These are phyloP conservation scores for Cercospora sp. DNA, from an alignment of 2,329 filamentous ascomycete genomes.

Conservation along the genomic window DNA sequence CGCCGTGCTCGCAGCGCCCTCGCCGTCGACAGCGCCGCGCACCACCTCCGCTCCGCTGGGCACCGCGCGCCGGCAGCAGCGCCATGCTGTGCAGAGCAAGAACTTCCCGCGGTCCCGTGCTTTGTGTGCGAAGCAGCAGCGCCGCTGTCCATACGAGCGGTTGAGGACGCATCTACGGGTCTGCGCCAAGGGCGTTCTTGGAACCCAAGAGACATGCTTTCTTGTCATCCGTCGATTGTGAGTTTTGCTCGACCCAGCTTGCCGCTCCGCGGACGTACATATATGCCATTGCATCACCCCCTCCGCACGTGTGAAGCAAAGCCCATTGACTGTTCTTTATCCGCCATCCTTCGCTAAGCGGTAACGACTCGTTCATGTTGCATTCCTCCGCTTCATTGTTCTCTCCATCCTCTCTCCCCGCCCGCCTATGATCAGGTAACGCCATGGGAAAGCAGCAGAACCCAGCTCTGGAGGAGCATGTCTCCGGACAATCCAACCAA, in stretches of 20 bases:
- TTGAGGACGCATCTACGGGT: neutral
- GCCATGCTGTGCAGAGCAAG: neutral
- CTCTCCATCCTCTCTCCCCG: neutral
- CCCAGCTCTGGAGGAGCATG: slow-evolving; percentile 27
- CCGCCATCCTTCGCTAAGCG: slow-evolving; percentile 17
- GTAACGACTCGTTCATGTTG: slow-evolving; percentile 4
- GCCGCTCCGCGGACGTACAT: slow-evolving; percentile 15
- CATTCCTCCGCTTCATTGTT: slow-evolving; percentile 13
- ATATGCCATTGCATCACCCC: slow-evolving; percentile 16
- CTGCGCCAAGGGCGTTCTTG: slow-evolving; percentile 25
- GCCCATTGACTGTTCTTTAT: slow-evolving; percentile 9
- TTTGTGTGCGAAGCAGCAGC: neutral
- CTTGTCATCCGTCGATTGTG: slow-evolving; percentile 19
- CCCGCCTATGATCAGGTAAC: slow-evolving; percentile 6
- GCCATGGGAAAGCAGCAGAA: slow-evolving; percentile 24
- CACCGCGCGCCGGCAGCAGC: neutral
- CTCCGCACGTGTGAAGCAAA: neutral
- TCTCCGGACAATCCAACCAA: slow-evolving; percentile 44
- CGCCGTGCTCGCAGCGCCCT: neutral
- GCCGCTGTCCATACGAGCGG: neutral
- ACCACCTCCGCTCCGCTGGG: neutral
- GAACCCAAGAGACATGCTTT: slow-evolving; percentile 23
- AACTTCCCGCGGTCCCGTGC: neutral
- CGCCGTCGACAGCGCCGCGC: neutral
- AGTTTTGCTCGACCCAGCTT: slow-evolving; percentile 13